Percentiles rank a stretch among this genome's conserved stretches.
Evolutionary conservation across 1,284 basidiomycete genomes (phyloP).

Genomic region (Malassezia slooffiae): DNA sequence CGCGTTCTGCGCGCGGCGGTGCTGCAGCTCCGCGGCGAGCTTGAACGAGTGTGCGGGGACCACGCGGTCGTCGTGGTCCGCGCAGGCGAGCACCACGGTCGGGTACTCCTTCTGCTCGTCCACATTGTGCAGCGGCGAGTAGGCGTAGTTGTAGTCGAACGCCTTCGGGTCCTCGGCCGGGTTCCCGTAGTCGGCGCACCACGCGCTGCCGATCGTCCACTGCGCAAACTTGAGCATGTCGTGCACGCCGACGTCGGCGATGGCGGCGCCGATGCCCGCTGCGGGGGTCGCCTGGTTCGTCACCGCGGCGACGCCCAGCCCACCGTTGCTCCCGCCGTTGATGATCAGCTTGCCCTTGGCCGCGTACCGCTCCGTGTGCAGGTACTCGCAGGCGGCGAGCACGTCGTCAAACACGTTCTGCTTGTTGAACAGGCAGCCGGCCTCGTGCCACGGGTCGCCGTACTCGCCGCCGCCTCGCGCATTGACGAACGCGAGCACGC

Average conservation of each 20-base stretch:
- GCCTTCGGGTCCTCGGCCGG: slow-evolving; percentile 51
- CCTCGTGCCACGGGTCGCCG: slow-evolving; percentile 55
- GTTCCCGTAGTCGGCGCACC: slow-evolving; percentile 72
- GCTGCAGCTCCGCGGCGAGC: slow-evolving; percentile 43
- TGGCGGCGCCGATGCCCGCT: slow-evolving; percentile 57
- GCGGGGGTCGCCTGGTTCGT: slow-evolving; percentile 67
- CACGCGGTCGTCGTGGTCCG: slow-evolving; percentile 43
- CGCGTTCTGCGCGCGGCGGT: slow-evolving; percentile 30
- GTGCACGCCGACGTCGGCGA: slow-evolving; percentile 52
- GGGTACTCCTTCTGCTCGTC: slow-evolving; percentile 33
- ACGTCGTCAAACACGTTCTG: slow-evolving; percentile 65
- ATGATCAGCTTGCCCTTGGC: slow-evolving; percentile 64
- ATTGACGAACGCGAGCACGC: slow-evolving; percentile 57
- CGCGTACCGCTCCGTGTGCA: slow-evolving; percentile 62
- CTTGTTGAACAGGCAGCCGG: slow-evolving; percentile 37
- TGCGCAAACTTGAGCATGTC: slow-evolving; percentile 56
- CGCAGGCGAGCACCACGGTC: slow-evolving; percentile 34
- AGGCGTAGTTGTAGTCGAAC: slow-evolving; percentile 38
- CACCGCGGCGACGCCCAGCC: slow-evolving; percentile 66
- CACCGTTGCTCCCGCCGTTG: slow-evolving; percentile 52
- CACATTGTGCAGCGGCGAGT: slow-evolving; percentile 43
- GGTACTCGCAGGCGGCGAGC: slow-evolving; percentile 55
- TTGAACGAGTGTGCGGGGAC: slow-evolving; percentile 43
- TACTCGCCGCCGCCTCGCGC: slow-evolving; percentile 69
- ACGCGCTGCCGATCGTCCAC: slow-evolving; percentile 56